Evolutionary conservation across 352 stramenopile species (phyloP).

Genomic region (Globisporangium lucens): DNA sequence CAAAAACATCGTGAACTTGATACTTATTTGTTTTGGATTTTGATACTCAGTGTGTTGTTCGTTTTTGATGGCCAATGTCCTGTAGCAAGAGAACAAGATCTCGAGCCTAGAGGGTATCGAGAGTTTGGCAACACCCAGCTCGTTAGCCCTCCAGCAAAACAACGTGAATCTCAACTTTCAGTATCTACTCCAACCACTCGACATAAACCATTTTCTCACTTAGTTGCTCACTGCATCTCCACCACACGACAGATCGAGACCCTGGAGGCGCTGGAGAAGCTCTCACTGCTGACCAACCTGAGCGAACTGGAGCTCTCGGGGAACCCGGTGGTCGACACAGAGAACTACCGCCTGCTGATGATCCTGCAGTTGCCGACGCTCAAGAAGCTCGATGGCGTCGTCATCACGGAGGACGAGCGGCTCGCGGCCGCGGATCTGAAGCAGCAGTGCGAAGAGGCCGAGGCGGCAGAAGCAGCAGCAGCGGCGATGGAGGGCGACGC

Average conservation of each 20-base stretch:
- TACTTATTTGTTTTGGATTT: background rate
- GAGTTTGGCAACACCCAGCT: slow-evolving; percentile 34
- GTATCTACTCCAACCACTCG: background rate
- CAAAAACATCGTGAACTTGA: background rate
- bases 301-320: slow-evolving; percentile 43
- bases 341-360: slow-evolving; percentile 54
- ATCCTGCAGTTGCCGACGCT: slow-evolving; percentile 53
- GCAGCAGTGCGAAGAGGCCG: slow-evolving; percentile 35
- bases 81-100: slow-evolving; percentile 72
- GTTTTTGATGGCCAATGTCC: background rate
- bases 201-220: background rate
- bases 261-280: slow-evolving; percentile 41
- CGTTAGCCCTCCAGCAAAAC: slow-evolving; percentile 57
- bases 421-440: slow-evolving; percentile 59
- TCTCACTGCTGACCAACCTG: slow-evolving; percentile 40
- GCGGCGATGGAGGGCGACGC: slow-evolving; percentile 20
- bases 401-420: slow-evolving; percentile 58
- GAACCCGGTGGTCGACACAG: slow-evolving; percentile 49
- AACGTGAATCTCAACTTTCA: slow-evolving; percentile 29
- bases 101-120: slow-evolving; percentile 52
- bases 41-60: background rate
- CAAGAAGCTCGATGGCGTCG: slow-evolving; percentile 54
- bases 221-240: background rate
- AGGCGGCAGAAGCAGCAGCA: slow-evolving; percentile 16
- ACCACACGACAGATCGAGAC: slow-evolving; percentile 38